These are phyloP conservation scores for Penicillium sp. DNA, from an alignment of 2,329 filamentous ascomycete species.

Conservation along the genomic window DNA sequence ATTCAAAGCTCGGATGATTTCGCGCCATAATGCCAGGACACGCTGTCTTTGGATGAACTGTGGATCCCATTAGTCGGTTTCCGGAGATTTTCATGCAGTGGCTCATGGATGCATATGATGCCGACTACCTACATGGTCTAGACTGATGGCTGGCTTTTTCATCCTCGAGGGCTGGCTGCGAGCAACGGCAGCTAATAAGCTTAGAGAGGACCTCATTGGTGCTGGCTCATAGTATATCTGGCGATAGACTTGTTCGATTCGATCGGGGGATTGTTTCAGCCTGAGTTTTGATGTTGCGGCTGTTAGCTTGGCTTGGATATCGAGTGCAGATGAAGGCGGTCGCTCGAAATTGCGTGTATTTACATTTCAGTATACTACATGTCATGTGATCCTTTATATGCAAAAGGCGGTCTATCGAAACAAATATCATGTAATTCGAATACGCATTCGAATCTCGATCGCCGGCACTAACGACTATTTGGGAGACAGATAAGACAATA, in stretches of 20 bases:
- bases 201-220: constrained; percentile 31
- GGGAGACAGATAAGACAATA: background rate
- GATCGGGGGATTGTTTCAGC: background rate
- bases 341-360: constrained; percentile 2
- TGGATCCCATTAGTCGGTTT: background rate
- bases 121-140: constrained; percentile 38
- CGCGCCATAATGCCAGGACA: constrained; percentile 44
- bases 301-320: background rate
- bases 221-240: constrained; percentile 2
- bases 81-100: background rate
- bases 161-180: constrained; percentile 33
- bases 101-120: background rate
- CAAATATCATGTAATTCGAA: background rate
- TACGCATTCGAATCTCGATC: background rate
- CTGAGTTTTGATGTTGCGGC: background rate
- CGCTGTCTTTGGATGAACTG: constrained; percentile 47
- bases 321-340: constrained; percentile 1
- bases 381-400: background rate
- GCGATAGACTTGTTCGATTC: background rate
- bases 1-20: constrained; percentile 43
- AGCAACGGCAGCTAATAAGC: constrained; percentile 31
- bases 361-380: background rate
- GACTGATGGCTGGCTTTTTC: constrained; percentile 37
- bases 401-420: background rate
- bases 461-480: background rate